phyloP scores from a whole-genome alignment of 176 grass and related monocot genomes.

The Musa itinerans region DNA sequence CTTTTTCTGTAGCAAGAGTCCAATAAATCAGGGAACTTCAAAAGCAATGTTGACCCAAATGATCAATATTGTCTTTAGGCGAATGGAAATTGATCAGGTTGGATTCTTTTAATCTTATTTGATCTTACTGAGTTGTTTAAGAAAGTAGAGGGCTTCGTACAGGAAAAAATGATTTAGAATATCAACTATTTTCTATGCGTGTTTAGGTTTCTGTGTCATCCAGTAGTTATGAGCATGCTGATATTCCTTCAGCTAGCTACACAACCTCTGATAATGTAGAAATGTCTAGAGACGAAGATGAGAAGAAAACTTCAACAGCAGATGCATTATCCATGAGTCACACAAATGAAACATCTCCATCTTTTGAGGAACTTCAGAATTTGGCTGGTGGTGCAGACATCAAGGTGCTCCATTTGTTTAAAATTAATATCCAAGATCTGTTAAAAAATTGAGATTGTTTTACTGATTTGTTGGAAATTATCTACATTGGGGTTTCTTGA shows the following conservation, averaged over 20 bases:
- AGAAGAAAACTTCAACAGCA: constrained; percentile 56
- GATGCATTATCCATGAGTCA: constrained; percentile 65
- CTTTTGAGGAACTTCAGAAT: constrained; percentile 93
- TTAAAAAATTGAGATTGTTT: background rate
- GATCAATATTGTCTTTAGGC: constrained; percentile 94
- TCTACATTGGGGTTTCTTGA: background rate
- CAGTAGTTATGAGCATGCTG: constrained; percentile 38
- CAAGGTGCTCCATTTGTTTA: constrained; percentile 45
- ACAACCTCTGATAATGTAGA: constrained; percentile 63
- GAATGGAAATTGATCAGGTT: constrained; percentile 90
- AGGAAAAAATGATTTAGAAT: background rate
- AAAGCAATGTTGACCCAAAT: constrained; percentile 99
- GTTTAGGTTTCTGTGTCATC: constrained; percentile 44
- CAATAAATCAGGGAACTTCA: constrained; percentile 96
- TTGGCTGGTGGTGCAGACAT: constrained; percentile 96
- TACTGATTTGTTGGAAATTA: constrained; percentile 1
- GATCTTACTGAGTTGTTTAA: constrained; percentile 6
- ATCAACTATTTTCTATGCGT: background rate
- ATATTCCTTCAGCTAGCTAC: constrained; percentile 40
- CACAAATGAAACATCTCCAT: constrained; percentile 53
- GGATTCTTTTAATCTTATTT: constrained; percentile 8
- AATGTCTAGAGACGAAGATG: constrained; percentile 52
- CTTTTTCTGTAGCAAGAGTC: constrained; percentile 70
- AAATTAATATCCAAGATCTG: background rate
- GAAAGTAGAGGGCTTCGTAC: background rate